Conservation (phyloP, 148 eudicot species). For the Mesembryanthemum crystallinum region DNA sequence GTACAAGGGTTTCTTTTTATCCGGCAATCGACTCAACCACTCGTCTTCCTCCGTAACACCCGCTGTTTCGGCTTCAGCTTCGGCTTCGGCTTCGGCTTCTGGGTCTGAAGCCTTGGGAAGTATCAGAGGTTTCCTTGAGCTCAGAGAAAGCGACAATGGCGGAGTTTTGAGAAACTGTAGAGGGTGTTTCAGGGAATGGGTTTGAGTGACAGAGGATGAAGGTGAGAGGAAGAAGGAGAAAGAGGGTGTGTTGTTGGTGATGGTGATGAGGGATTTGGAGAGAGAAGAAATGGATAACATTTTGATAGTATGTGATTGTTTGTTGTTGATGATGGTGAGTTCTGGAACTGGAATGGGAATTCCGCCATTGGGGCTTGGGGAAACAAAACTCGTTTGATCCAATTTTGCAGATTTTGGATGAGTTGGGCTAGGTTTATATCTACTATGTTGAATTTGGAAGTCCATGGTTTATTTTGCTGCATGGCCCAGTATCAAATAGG, state of each 20-base stretch:
- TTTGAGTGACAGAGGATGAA: constrained; percentile 3
- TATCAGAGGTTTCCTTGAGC: constrained; percentile 21
- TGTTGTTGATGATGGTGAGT: constrained; percentile 14
- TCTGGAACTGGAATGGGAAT: neutral
- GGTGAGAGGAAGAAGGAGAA: constrained; percentile 13
- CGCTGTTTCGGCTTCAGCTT: constrained; percentile 24
- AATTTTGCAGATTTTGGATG: neutral
- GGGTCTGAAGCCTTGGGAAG: constrained; percentile 37
- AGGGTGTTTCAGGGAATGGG: constrained; percentile 7
- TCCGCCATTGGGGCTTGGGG: neutral
- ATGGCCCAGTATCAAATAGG: no score
- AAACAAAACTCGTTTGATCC: neutral
- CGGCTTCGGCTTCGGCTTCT: constrained; percentile 27
- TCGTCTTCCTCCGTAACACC: constrained; percentile 41
- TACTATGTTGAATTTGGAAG: no score
- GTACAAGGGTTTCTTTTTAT: constrained; percentile 78
- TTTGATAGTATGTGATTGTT: neutral
- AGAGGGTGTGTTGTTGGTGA: constrained; percentile 2
- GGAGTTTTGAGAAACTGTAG: constrained; percentile 14
- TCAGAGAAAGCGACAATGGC: constrained; percentile 9
- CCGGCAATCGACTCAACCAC: constrained; percentile 71
- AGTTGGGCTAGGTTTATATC: neutral
- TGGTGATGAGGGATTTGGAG: constrained; percentile 23
- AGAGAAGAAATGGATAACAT: constrained; percentile 40
- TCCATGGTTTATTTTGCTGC: no score